Base-by-base conservation (phyloP, 306 rosid species). In the Cajanus cajan region DNA sequence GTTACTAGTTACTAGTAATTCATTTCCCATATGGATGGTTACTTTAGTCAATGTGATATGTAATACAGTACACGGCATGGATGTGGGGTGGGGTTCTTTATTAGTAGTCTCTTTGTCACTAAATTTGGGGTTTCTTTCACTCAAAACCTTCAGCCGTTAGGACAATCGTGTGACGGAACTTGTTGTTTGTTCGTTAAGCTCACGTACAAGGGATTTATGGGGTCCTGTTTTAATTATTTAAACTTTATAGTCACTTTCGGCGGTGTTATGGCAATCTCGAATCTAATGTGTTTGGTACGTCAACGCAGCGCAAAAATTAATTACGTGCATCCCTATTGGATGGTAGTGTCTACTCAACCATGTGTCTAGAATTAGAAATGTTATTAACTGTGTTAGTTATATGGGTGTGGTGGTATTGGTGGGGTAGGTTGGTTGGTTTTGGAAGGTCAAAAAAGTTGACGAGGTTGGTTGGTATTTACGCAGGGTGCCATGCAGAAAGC, bases 401-500 rank as follows among this genome's bases (percentile, higher is more conserved):
- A n/a, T n/a, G n/a, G n/a, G n/a, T n/a, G n/a, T n/a, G n/a, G n/a
- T n/a, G 59, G 0, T 62, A 50, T 36, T 21, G 11, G 31, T 28
- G 31, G 1, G 31, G 31, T 28, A 3, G 31, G 31, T 28, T 1
- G 31, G 31, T 1, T 62, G 64, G 25, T 64, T 14, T 51, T 64
- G n/a, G 16, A 81, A 58, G 52, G 72, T 22, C 64, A 75, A 75
- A 75, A 70, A 19, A 14, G 18, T 48, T 82, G 78, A 71, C 44
- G 68, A 7, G 0, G 15, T 24, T 52, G 45, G 59, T 73, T 78
- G 63, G 7, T 81, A 69, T 50, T 80, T 78, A 52, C 86, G 82
- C 92, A 94, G 98, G 85, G 97, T 94, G 84, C 89, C 97, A 62
- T 94, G 98, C 83, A 90, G 97, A n/a, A 94, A 90, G 89, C 85